A percentile compares a stretch with the other conserved stretches of the same genome.
Conservation (phyloP, 345 rosid genomes). For the Hibiscus mutabilis region DNA sequence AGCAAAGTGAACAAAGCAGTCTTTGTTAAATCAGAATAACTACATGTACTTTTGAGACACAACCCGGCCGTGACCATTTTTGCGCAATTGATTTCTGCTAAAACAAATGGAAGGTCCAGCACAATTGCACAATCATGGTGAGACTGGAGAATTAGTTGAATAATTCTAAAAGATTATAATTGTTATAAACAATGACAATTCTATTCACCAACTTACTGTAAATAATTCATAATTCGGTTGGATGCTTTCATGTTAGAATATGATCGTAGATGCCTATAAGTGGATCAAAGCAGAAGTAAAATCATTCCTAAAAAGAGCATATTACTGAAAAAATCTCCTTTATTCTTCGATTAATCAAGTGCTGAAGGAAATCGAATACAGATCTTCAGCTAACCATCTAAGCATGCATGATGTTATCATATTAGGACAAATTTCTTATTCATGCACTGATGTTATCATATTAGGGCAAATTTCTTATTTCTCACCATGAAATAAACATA, state of each 20-base stretch:
- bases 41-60: slow-evolving; percentile 13
- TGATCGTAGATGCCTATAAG: not conserved
- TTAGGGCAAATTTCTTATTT: not conserved
- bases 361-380: not conserved
- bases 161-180: not conserved
- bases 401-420: not conserved
- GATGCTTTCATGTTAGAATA: not conserved
- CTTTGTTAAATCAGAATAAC: slow-evolving; percentile 12
- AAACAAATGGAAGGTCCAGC: slow-evolving; percentile 11
- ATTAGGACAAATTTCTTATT: not conserved
- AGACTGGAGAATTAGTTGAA: slow-evolving; percentile 2
- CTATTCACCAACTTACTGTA: not conserved
- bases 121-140: not conserved
- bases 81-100: slow-evolving; percentile 9
- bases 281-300: not conserved
- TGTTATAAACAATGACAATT: not conserved
- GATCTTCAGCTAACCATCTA: not conserved
- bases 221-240: not conserved
- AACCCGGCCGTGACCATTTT: slow-evolving; percentile 7
- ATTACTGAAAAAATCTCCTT: not conserved
- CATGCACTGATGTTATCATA: not conserved
- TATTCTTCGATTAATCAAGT: not conserved
- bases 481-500: not conserved
- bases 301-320: not conserved
- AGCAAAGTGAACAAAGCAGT: slow-evolving; percentile 25